These are phyloP conservation scores for Lecanicillium sp. DNA, from an alignment of 2,329 filamentous ascomycete species.

Conservation along the genomic window DNA sequence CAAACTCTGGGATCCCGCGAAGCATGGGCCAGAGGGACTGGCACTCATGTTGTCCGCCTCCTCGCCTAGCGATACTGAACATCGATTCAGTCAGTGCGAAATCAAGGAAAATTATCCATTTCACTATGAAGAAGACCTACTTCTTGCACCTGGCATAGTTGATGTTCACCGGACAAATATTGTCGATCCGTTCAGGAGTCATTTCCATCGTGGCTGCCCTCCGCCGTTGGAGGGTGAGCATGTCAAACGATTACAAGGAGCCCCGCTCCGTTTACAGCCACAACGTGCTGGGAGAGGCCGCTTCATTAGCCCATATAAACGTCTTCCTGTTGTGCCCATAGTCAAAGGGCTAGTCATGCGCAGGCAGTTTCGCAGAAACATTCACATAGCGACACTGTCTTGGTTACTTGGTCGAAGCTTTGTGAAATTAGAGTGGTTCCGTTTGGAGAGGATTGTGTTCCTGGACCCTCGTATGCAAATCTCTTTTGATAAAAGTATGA, in stretches of 20 bases:
- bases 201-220: too few relatives aligned
- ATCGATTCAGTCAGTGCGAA: slow-evolving; percentile 10
- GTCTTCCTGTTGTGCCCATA: slow-evolving; percentile 11
- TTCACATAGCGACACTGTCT: slow-evolving; percentile 9
- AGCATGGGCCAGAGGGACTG: slow-evolving; percentile 11
- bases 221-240: too few relatives aligned
- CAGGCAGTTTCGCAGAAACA: slow-evolving; percentile 10
- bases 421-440: slow-evolving; percentile 12
- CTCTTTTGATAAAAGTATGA: slow-evolving; percentile 10
- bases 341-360: slow-evolving; percentile 12
- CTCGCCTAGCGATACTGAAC: slow-evolving; percentile 11
- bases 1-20: slow-evolving; percentile 11
- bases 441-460: slow-evolving; percentile 10
- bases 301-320: slow-evolving; percentile 7
- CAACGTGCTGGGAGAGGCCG: slow-evolving; percentile 5
- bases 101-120: slow-evolving; percentile 9
- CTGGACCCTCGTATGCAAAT: slow-evolving; percentile 4
- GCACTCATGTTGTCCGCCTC: slow-evolving; percentile 10
- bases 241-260: slow-evolving; percentile 4
- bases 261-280: slow-evolving; percentile 8
- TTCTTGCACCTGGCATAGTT: slow-evolving; percentile 8
- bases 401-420: slow-evolving; percentile 10
- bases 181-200: too few relatives aligned
- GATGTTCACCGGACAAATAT: slow-evolving; percentile 1
- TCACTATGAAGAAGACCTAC: slow-evolving; percentile 11